A percentile compares a stretch with the other conserved stretches of the same genome.
phyloP scores from a whole-genome alignment of 1,284 basidiomycete species.

The Microstroma glucosiphilum region DNA sequence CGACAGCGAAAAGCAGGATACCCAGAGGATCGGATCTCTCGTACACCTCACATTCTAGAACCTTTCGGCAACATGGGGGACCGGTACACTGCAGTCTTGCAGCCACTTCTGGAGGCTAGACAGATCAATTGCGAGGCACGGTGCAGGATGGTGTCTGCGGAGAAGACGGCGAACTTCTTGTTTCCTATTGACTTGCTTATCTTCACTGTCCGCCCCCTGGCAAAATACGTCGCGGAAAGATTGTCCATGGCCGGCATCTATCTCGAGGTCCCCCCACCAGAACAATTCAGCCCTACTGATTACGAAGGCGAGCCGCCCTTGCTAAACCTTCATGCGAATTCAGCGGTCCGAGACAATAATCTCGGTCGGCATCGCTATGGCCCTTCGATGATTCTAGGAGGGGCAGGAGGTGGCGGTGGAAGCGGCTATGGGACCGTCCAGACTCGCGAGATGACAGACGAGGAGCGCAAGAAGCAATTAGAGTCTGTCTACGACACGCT shows the following conservation, averaged over 20 bases:
- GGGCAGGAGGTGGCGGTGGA: conserved; percentile 47
- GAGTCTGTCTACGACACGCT: conserved; percentile 87
- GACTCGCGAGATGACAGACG: conserved; percentile 55
- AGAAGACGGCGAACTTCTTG: conserved; percentile 54
- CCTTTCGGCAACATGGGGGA: conserved; percentile 33
- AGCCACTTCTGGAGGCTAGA: conserved; percentile 21
- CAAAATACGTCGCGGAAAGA: conserved; percentile 69
- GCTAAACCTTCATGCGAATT: conserved; percentile 66
- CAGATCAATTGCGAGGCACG: conserved; percentile 32
- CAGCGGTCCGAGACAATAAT: conserved; percentile 12
- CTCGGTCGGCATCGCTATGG: conserved; percentile 11
- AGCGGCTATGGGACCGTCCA: conserved; percentile 20
- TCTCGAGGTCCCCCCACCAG: conserved; percentile 66
- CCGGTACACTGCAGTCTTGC: conserved; percentile 24
- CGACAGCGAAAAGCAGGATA: conserved; percentile 11
- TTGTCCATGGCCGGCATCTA: conserved; percentile 65
- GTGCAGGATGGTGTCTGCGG: conserved; percentile 27
- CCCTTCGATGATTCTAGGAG: conserved; percentile 39
- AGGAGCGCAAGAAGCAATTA: conserved; percentile 85
- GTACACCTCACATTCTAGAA: conserved; percentile 4
- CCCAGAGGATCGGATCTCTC: conserved; percentile 14
- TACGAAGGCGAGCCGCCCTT: conserved; percentile 64
- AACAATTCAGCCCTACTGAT: conserved; percentile 57
- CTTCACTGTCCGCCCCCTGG: conserved; percentile 85
- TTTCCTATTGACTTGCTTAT: conserved; percentile 77